Evolutionary conservation across 2,329 filamentous ascomycete genomes (phyloP).

Genomic region (Colletotrichum phormii): DNA sequence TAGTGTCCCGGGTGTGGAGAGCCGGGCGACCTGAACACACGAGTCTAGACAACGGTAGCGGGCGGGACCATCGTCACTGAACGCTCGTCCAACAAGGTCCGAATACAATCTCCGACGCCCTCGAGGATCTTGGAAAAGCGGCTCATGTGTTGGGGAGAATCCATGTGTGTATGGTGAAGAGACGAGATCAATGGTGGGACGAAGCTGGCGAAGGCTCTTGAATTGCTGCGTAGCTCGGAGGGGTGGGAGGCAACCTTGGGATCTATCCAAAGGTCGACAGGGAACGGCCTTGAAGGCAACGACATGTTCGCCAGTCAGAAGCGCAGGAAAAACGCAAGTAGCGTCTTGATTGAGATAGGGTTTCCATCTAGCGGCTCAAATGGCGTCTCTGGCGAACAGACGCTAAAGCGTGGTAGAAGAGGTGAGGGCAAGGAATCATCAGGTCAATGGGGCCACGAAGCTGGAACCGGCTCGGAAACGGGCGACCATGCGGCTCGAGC

Average conservation of each 20-base stretch:
- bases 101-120: constrained; percentile 1
- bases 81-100: background rate
- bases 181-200: background rate
- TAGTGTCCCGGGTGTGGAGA: constrained; percentile 10
- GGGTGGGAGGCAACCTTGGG: background rate
- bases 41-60: background rate
- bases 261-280: background rate
- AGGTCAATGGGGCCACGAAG: background rate
- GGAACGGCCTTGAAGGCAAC: background rate
- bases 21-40: background rate
- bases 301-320: constrained; percentile 3
- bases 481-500: constrained; percentile 31
- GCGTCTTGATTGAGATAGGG: constrained; percentile 21
- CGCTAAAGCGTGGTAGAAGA: constrained; percentile 22
- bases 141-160: background rate
- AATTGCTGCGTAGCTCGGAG: background rate
- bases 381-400: constrained; percentile 33
- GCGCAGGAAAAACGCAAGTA: background rate
- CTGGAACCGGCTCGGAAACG: background rate
- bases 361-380: constrained; percentile 8
- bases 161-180: background rate
- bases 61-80: background rate
- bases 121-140: constrained; percentile 1
- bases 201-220: background rate
- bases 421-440: background rate